phyloP scores from a whole-genome alignment of 257 asterid genomes.

The Petrea volubilis region DNA sequence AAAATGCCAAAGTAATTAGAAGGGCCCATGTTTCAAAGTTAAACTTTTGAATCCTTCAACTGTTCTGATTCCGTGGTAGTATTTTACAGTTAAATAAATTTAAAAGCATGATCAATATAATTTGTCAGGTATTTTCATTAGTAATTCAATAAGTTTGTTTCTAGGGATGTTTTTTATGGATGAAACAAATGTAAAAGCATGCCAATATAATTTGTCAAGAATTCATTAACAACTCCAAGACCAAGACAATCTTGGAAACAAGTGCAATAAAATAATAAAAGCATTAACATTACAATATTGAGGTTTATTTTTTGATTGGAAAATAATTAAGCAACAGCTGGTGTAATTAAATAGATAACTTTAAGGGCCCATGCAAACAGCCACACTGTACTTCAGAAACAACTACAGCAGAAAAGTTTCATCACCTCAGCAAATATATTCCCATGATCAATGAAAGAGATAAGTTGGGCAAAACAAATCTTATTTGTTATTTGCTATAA shows the following conservation, averaged over 20 bases:
- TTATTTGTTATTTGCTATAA: neutral
- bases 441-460: conserved; percentile 1
- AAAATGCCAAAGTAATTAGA: neutral
- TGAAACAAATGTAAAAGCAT: neutral
- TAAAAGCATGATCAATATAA: neutral
- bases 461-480: neutral
- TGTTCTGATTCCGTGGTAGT: neutral
- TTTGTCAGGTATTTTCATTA: neutral
- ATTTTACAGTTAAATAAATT: neutral
- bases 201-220: neutral
- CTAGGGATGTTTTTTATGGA: neutral
- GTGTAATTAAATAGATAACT: neutral
- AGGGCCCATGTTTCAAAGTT: neutral
- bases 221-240: neutral
- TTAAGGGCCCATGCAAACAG: neutral
- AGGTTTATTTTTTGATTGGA: neutral
- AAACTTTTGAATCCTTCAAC: too few relatives aligned
- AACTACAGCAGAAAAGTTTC: neutral
- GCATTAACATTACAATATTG: neutral
- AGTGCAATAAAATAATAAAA: neutral
- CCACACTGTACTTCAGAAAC: conserved; percentile 1
- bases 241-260: neutral
- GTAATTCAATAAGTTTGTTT: neutral
- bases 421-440: neutral
- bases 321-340: neutral